These are phyloP conservation scores for Glaciozyma antarctica DNA, from an alignment of 768 basidiomycete species.

Conservation along the genomic window DNA sequence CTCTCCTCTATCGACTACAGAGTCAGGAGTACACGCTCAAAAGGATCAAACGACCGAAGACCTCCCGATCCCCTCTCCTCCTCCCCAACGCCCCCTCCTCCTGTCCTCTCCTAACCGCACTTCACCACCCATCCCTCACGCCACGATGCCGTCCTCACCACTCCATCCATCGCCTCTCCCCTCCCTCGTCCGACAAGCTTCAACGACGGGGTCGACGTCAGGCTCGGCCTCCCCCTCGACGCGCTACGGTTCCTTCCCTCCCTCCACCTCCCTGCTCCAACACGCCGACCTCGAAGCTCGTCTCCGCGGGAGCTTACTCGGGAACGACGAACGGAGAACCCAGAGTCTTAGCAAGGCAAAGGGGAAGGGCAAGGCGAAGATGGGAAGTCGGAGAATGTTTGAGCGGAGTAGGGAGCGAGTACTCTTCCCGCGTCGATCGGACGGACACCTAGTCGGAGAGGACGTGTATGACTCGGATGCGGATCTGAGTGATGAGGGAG, in stretches of 20 bases:
- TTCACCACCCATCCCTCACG: too few species aligned
- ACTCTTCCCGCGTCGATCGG: not conserved
- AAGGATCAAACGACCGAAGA: too few species aligned
- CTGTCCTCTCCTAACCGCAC: too few species aligned
- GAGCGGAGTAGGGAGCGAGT: constrained; percentile 20
- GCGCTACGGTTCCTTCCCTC: constrained; percentile 24
- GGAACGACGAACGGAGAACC: not conserved
- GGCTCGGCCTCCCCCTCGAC: constrained; percentile 17
- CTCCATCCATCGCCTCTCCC: too few species aligned
- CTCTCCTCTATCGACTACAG: too few species aligned
- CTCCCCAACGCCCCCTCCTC: too few species aligned
- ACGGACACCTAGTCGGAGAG: not conserved
- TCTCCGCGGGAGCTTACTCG: not conserved
- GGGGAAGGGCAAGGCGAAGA: not conserved
- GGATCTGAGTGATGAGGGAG: not conserved
- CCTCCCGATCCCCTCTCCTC: too few species aligned
- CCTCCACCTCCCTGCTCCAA: not conserved
- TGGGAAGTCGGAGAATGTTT: constrained; percentile 9
- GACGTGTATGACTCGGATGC: constrained; percentile 16
- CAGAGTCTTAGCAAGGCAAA: too few species aligned
- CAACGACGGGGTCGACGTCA: constrained; percentile 4
- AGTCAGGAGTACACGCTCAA: too few species aligned
- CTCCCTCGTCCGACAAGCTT: too few species aligned
- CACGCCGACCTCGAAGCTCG: not conserved
- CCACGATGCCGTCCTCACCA: too few species aligned